Conservation (phyloP, 805 yeast genomes). For the Pichia heedii region DNA sequence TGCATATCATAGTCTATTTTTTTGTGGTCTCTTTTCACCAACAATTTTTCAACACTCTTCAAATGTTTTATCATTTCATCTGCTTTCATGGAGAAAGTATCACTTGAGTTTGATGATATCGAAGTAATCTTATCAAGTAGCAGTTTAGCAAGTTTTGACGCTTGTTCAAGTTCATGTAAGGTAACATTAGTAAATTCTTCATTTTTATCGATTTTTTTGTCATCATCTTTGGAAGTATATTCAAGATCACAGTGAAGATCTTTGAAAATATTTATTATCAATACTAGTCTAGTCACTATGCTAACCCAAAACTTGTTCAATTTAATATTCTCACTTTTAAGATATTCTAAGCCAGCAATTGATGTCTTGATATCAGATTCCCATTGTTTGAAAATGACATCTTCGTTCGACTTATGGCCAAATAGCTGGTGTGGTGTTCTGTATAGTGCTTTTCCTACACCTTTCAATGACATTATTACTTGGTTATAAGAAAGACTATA, state of each 20-base stretch:
- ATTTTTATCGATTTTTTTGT: conserved; percentile 14
- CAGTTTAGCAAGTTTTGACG: conserved; percentile 18
- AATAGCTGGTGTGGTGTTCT: conserved; percentile 30
- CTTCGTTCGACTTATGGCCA: conserved; percentile 29
- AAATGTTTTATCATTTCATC: conserved; percentile 33
- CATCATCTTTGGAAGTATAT: conserved; percentile 12
- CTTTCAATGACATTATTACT: conserved; percentile 26
- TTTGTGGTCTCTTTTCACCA: conserved; percentile 37
- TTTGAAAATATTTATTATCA: conserved; percentile 25
- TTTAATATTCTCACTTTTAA: conserved; percentile 25
- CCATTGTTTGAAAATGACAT: conserved; percentile 33
- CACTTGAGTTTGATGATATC: conserved; percentile 18
- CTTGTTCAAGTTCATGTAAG: conserved; percentile 23
- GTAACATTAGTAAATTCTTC: conserved; percentile 25
- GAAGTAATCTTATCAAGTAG: conserved; percentile 18
- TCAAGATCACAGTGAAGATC: conserved; percentile 23
- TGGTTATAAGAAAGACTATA: too few species aligned
- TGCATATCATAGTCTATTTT: conserved; percentile 33
- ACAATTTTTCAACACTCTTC: conserved; percentile 30
- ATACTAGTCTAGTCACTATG: conserved; percentile 28
- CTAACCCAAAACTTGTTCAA: conserved; percentile 21
- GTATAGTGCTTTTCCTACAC: conserved; percentile 28
- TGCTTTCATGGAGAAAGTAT: conserved; percentile 27
- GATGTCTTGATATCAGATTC: conserved; percentile 35
- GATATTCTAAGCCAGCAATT: conserved; percentile 35